Base-by-base conservation (phyloP, 352 stramenopile species). In the Phytopythium sindhum region DNA sequence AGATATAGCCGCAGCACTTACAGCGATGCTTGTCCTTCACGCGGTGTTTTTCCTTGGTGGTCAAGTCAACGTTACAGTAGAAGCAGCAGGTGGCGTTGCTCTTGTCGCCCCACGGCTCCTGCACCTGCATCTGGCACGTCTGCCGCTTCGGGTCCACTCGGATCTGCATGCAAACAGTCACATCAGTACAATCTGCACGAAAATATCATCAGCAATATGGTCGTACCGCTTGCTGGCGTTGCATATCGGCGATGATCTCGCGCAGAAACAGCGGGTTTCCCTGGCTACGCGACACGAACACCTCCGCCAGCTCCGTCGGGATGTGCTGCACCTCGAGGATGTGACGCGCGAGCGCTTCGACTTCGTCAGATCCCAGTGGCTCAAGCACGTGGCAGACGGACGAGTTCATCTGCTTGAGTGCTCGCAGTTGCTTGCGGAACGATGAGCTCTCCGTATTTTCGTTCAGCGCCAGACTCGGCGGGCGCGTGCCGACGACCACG, bases 161-260 rank as follows among this genome's bases (percentile, higher is more conserved):
- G 45, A 95, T 89, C 74, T 83, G 57, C 17, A 58, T 17, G 33
- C 12, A 52, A 4, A 33, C 33, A 60, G 35, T 2, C 41, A 23
- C 17, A 8, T 50, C 21, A 50, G 44, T 28, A 5, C 44, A 47
- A 44, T 4, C 21, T 21, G n/a, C 41, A 11, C 0, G 41, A 47
- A 21, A 8, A n/a, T n/a, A 33, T 31, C 10, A 51, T n/a, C 35
- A n/a, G 2, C 31, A 37, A 23, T 2, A 50, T 26, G 17, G n/a
- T 9, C 37, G 37, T 74, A 86, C 77, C 63, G 89, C 82, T 84
- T 91, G 71, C 37, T 93, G 84, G 24, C 86, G 74, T 24, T 73
- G 58, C 86, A 95, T 93, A 50, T 92, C 84, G n/a, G 70, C 70
- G 26, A 95, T 89, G n/a, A 95, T 88, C 45, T 95, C 86, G 59